These are phyloP conservation scores for Geranomyces variabilis DNA, from an alignment of 192 early-diverging fungal species.

Conservation along the genomic window DNA sequence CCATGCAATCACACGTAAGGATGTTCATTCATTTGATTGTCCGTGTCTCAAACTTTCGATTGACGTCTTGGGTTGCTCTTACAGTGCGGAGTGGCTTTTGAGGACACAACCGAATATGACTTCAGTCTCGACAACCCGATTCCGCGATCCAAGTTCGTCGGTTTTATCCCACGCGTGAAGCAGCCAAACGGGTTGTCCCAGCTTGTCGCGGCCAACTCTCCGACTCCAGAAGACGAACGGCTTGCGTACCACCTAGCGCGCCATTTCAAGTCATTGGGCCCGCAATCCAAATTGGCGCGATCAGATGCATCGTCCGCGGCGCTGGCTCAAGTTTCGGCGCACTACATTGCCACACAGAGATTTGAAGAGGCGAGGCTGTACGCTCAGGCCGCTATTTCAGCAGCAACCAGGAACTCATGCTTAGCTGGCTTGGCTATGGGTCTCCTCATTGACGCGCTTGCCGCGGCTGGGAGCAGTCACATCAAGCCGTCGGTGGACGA, in stretches of 20 bases:
- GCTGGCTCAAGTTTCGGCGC: constrained; percentile 44
- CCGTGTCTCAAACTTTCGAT: neutral
- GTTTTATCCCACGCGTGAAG: constrained; percentile 44
- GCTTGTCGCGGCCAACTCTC: constrained; percentile 10
- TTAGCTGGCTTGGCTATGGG: constrained; percentile 42
- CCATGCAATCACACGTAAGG: constrained; percentile 58
- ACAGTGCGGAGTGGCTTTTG: constrained; percentile 55
- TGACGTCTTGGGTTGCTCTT: neutral
- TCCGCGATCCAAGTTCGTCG: constrained; percentile 34
- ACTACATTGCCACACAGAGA: constrained; percentile 49
- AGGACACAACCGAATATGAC: constrained; percentile 51
- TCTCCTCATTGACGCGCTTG: constrained; percentile 36
- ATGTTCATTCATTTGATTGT: neutral
- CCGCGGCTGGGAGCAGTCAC: neutral
- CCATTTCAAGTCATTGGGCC: constrained; percentile 55
- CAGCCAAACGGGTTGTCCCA: constrained; percentile 40
- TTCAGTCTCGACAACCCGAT: constrained; percentile 39
- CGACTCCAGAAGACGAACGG: constrained; percentile 44
- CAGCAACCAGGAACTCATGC: constrained; percentile 43
- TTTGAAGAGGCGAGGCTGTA: constrained; percentile 57
- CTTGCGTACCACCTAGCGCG: constrained; percentile 51
- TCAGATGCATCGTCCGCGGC: constrained; percentile 36
- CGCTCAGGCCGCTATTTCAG: constrained; percentile 46
- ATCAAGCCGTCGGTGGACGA: constrained; percentile 10
- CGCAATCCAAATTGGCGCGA: constrained; percentile 42